These are phyloP conservation scores for Lepidium aucheri DNA, from an alignment of 345 rosid species.

Conservation along the genomic window DNA sequence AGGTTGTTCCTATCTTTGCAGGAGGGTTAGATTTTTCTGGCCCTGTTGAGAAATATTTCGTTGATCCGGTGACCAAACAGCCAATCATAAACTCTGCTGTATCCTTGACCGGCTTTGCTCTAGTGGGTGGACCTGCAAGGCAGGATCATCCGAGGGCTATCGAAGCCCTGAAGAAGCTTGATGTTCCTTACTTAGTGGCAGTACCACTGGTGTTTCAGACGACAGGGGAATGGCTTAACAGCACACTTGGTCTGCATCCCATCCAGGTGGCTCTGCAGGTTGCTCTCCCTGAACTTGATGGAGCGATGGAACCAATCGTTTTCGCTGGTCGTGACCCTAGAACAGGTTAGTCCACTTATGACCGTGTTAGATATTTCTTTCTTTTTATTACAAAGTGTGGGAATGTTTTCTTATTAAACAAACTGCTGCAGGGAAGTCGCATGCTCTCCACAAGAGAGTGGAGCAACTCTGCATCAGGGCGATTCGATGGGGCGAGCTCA, in stretches of 20 bases:
- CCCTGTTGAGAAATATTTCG: conserved; percentile 72
- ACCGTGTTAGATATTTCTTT: background rate
- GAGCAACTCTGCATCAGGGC: conserved; percentile 98
- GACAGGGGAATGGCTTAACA: conserved; percentile 94
- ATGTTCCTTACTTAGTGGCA: conserved; percentile 92
- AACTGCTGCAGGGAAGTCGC: conserved; percentile 74
- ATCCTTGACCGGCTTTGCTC: conserved; percentile 91
- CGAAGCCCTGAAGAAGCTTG: conserved; percentile 82
- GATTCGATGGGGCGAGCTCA: conserved; percentile 88
- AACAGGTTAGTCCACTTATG: conserved; percentile 48
- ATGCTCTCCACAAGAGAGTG: conserved; percentile 98
- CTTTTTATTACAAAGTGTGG: background rate
- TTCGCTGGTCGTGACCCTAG: conserved; percentile 98
- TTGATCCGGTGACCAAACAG: conserved; percentile 57
- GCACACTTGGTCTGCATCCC: conserved; percentile 91
- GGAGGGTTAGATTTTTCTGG: conserved; percentile 96
- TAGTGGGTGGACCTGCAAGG: conserved; percentile 99
- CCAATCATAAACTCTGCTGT: conserved; percentile 68
- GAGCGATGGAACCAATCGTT: conserved; percentile 98
- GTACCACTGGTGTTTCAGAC: conserved; percentile 96
- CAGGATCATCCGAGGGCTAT: conserved; percentile 97
- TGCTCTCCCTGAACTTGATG: conserved; percentile 97
- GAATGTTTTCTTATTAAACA: background rate
- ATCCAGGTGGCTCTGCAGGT: conserved; percentile 99
- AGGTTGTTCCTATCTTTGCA: conserved; percentile 86